Base-by-base conservation (phyloP, 2,329 filamentous ascomycete genomes). In the Fusarium anthophilum region DNA sequence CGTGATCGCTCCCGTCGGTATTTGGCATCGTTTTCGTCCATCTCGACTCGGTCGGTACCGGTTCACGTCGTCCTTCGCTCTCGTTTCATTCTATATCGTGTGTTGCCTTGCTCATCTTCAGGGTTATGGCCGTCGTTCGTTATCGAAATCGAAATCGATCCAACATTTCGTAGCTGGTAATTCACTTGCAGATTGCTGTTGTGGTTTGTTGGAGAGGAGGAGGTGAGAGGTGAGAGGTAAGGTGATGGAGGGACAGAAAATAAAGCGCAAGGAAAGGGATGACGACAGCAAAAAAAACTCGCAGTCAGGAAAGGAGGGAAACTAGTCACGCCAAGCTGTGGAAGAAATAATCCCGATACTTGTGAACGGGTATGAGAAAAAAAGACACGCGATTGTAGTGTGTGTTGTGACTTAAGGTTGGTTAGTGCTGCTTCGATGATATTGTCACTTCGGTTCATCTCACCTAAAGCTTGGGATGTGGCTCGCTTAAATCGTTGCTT, bases 181-280 rank as follows among this genome's bases (percentile, higher is more conserved):
- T 63, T 56, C 44, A 63, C 63, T 47, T 67, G 70, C 68, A 65
- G 55, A 61, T 64, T 69, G 72, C 59, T 44, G 65, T 56, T 66
- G 69, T 66, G 76, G 72, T 58, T 76, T 76, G 70, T 63, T 73
- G 67, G 68, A 69, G 69, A 71, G 63, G 56, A 72, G 59, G 70
- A 76, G 63, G 67, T 64, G 69, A 58, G 44, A 58, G 55, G 45
- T 59, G 41, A 59, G 47, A 65, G 39, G 59, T 37, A 37, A 70
- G 44, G 51, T 69, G 65, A 69, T 64, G 60, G 61, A 75, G 70
- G 68, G 66, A 78, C 67, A 76, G 67, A 76, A 72, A 70, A 76
- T 73, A 76, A 77, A 75, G 65, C 65, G 69, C 48, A 61, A 62
- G 66, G 54, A 56, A 60, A 69, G 53, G 66, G 66, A 76, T 70